Base-by-base conservation (phyloP, 306 rosid species). In the Parietaria judaica region DNA sequence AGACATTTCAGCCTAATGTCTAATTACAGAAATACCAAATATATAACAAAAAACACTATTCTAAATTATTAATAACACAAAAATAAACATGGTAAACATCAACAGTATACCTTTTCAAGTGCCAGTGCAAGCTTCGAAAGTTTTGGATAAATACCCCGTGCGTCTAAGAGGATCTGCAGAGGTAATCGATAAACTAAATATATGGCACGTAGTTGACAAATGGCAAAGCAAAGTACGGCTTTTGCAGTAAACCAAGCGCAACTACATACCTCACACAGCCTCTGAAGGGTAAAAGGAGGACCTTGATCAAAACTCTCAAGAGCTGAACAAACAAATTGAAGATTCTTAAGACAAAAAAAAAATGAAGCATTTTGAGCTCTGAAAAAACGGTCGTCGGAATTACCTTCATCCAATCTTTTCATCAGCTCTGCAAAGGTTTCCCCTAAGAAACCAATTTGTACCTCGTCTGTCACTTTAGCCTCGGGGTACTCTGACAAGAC, bases 241-340 rank as follows among this genome's bases (percentile, higher is more conserved):
- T 23, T 23, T 23, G 31, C 31, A 23, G 31, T 23, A 23, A 23
- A 5, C 1, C 45, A 41, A 41, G 45, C 6, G 6, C 7, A 41
- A 41, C 7, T 36, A 14, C 17, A 44, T 74, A 91, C 98, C 94
- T 92, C 98, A 57, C 95, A 83, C 54, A 92, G 77, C 83, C 98
- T 83, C 67, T 92, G 98, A 81, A 92, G 79, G 3, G 98, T 92
- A 76, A 92, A 92, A 15, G 95, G 98, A 51, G 98, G 98, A 61
- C 98, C 98, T 65, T 83, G 86, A n/a, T 68, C 66, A 79, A 92
- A 92, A 73, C 75, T 74, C 53, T 70, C 58, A 70, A 87, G 84
- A 45, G 79, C 98, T 87, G 95, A 75, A 23, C 31, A 23, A 23
- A 23, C 31, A 23, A 23, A 23, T 23, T 23, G 2, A 23, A 82